Percentiles rank a stretch among this genome's conserved stretches.
Conservation (phyloP, 495 filamentous ascomycete species). For the Annulohypoxylon bovei region DNA sequence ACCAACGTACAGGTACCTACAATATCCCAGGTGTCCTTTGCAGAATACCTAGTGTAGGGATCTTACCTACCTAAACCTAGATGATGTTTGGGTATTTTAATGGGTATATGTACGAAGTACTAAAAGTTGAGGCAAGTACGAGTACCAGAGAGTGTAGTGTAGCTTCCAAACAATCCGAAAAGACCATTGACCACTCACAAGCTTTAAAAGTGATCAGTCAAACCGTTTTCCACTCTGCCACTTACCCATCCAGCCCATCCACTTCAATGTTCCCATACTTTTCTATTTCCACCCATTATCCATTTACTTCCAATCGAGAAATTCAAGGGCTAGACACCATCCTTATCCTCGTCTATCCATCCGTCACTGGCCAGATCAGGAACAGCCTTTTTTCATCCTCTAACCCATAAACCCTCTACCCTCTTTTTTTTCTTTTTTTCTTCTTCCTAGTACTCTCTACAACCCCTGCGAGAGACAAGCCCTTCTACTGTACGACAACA, state of each 20-base stretch:
- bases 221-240: conserved; percentile 3
- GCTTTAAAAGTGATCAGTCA: conserved; percentile 39
- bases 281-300: neutral
- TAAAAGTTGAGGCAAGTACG: conserved; percentile 16
- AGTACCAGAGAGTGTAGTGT: conserved; percentile 22
- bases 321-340: conserved; percentile 37
- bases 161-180: conserved; percentile 15
- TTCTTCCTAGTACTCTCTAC: conserved; percentile 1
- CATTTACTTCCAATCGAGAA: conserved; percentile 25
- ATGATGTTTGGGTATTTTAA: conserved; percentile 16
- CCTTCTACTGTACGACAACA: conserved; percentile 25
- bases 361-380: conserved; percentile 44
- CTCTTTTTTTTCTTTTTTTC: conserved; percentile 11
- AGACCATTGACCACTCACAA: conserved; percentile 36
- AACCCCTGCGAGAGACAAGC: conserved; percentile 26
- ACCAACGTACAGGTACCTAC: conserved; percentile 10
- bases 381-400: conserved; percentile 35
- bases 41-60: conserved; percentile 17
- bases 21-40: neutral
- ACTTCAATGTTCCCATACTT: neutral
- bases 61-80: conserved; percentile 10
- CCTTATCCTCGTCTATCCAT: conserved; percentile 29
- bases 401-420: conserved; percentile 8
- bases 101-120: conserved; percentile 10
- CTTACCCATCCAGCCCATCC: neutral